Evolutionary conservation across 2,329 filamentous ascomycete species (phyloP).

Genomic region (Fusarium subtropicale): DNA sequence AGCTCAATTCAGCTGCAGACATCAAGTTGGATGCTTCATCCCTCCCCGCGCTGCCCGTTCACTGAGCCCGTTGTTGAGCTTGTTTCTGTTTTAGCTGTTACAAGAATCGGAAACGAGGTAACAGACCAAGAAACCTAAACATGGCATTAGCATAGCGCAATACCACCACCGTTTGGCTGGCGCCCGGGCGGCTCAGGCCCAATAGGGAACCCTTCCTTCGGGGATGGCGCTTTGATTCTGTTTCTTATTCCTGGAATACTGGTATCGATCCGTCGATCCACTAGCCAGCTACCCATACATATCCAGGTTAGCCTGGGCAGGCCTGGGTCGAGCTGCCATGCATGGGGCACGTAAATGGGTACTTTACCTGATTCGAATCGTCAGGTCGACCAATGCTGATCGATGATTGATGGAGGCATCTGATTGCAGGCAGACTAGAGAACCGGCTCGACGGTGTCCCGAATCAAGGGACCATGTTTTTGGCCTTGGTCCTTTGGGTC

Average conservation of each 20-base stretch:
- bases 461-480: slow-evolving; percentile 22
- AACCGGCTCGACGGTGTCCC: slow-evolving; percentile 32
- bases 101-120: neutral
- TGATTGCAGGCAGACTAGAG: slow-evolving; percentile 6
- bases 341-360: neutral
- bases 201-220: slow-evolving; percentile 36
- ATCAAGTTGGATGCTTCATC: neutral
- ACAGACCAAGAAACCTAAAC: neutral
- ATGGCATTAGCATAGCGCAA: neutral
- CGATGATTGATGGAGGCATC: slow-evolving; percentile 37
- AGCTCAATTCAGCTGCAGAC: neutral
- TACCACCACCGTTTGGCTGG: slow-evolving; percentile 16
- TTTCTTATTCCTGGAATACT: slow-evolving; percentile 34
- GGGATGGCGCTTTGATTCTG: slow-evolving; percentile 36
- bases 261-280: slow-evolving; percentile 14
- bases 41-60: too few relatives aligned
- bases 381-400: slow-evolving; percentile 23
- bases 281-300: neutral
- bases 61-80: neutral
- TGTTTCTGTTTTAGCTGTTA: neutral
- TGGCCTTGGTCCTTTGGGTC: neutral
- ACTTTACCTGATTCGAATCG: slow-evolving; percentile 16
- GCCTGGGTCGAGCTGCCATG: neutral
- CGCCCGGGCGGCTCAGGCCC: slow-evolving; percentile 29
- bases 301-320: slow-evolving; percentile 2